Evolutionary conservation across 2,329 filamentous ascomycete genomes (phyloP).

Genomic region (Pseudopithomyces maydicus): DNA sequence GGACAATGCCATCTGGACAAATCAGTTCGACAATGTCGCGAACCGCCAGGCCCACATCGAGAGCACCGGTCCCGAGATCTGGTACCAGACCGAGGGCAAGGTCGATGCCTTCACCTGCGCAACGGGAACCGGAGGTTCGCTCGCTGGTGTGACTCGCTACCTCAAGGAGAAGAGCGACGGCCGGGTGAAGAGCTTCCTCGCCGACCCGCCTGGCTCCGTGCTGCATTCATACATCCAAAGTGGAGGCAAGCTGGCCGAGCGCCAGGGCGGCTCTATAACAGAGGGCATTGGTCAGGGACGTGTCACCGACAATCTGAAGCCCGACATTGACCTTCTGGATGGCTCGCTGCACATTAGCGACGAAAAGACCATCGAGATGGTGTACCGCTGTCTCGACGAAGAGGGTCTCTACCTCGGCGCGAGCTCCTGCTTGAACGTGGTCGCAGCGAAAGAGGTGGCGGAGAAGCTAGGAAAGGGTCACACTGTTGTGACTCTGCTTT

Average conservation of each 20-base stretch:
- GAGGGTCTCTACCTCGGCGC: conserved; percentile 95
- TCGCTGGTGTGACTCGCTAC: conserved; percentile 87
- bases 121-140: conserved; percentile 88
- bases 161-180: conserved; percentile 82
- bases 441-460: conserved; percentile 91
- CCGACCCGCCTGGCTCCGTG: conserved; percentile 91
- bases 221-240: conserved; percentile 90
- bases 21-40: conserved; percentile 97
- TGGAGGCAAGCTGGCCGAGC: conserved; percentile 81
- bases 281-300: conserved; percentile 97
- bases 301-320: conserved; percentile 90
- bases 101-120: conserved; percentile 95
- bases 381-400: conserved; percentile 93
- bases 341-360: conserved; percentile 84
- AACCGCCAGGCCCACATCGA: conserved; percentile 95
- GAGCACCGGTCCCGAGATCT: conserved; percentile 97
- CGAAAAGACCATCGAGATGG: conserved; percentile 96
- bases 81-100: conserved; percentile 84
- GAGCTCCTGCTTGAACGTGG: conserved; percentile 92
- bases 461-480: conserved; percentile 86
- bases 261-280: conserved; percentile 86
- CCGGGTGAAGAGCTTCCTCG: conserved; percentile 83
- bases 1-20: conserved; percentile 94
- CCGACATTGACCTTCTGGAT: conserved; percentile 83
- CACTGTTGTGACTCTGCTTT: conserved; percentile 91